Conservation (phyloP, 2,329 filamentous ascomycete species). For the Torrubiella hemipterigena region DNA sequence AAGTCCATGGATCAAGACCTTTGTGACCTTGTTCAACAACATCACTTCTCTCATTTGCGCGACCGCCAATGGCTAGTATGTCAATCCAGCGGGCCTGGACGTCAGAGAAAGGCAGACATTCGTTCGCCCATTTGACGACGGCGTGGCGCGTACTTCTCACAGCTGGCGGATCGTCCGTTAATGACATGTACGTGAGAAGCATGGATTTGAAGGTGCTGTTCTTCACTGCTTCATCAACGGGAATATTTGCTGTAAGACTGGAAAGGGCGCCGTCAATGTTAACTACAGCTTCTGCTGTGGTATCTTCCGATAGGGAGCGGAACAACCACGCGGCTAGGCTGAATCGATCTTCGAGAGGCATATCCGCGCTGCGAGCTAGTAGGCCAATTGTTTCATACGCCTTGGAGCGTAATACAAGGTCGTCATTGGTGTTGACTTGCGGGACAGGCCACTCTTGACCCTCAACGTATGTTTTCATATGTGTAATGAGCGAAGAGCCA, state of each 20-base stretch:
- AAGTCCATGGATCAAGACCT: conserved; percentile 61
- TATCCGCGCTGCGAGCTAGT: conserved; percentile 53
- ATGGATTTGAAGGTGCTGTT: conserved; percentile 32
- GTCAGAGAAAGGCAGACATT: conserved; percentile 71
- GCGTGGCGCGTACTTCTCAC: conserved; percentile 71
- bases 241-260: conserved; percentile 46
- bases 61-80: conserved; percentile 63
- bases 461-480: conserved; percentile 62
- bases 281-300: conserved; percentile 62
- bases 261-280: conserved; percentile 86
- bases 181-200: conserved; percentile 56
- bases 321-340: conserved; percentile 65
- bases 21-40: conserved; percentile 82
- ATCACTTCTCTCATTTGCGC: conserved; percentile 60
- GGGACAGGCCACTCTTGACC: conserved; percentile 73
- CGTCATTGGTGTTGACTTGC: conserved; percentile 43
- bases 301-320: conserved; percentile 68
- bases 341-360: conserved; percentile 40
- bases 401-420: conserved; percentile 58
- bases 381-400: conserved; percentile 89
- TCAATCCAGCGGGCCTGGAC: conserved; percentile 78
- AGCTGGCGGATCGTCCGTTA: conserved; percentile 33
- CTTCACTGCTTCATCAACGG: conserved; percentile 17
- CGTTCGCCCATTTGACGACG: conserved; percentile 79
- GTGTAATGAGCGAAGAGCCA: conserved; percentile 54